phyloP scores from a whole-genome alignment of 768 basidiomycete genomes.

The Lentinula guzmanii region DNA sequence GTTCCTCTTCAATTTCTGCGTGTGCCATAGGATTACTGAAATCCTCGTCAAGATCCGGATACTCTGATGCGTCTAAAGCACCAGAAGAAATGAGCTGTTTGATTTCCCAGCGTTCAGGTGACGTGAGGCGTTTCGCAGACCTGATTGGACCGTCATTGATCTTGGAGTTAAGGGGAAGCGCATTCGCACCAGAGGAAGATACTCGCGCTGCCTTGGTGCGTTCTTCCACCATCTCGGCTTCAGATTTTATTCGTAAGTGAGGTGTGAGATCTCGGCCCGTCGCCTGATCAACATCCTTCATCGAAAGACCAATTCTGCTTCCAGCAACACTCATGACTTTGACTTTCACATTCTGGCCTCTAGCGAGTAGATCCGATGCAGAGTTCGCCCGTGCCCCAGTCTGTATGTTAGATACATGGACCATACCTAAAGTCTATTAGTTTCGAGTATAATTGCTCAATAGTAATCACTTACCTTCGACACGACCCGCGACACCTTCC shows the following conservation, averaged over 20 bases:
- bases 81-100: constrained; percentile 98
- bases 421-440: constrained; percentile 64
- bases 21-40: constrained; percentile 68
- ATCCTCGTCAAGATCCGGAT: constrained; percentile 89
- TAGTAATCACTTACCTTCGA: constrained; percentile 64
- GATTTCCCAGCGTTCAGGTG: constrained; percentile 98
- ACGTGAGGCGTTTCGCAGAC: constrained; percentile 86
- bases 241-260: constrained; percentile 89
- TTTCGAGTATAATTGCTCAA: not conserved
- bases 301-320: constrained; percentile 76
- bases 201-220: constrained; percentile 50
- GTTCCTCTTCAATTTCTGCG: constrained; percentile 90
- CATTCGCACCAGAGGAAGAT: constrained; percentile 74
- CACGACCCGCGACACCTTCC: constrained; percentile 80
- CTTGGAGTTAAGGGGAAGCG: constrained; percentile 65
- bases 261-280: constrained; percentile 91
- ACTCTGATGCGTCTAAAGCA: constrained; percentile 86
- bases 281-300: constrained; percentile 95
- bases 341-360: constrained; percentile 85
- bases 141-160: constrained; percentile 50
- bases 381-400: constrained; percentile 80
- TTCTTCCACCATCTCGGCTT: constrained; percentile 89
- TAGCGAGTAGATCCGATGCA: constrained; percentile 78
- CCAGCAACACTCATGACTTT: constrained; percentile 95
- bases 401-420: constrained; percentile 93